phyloP scores from a whole-genome alignment of 352 stramenopile species.

The Elongisporangium anandrum region DNA sequence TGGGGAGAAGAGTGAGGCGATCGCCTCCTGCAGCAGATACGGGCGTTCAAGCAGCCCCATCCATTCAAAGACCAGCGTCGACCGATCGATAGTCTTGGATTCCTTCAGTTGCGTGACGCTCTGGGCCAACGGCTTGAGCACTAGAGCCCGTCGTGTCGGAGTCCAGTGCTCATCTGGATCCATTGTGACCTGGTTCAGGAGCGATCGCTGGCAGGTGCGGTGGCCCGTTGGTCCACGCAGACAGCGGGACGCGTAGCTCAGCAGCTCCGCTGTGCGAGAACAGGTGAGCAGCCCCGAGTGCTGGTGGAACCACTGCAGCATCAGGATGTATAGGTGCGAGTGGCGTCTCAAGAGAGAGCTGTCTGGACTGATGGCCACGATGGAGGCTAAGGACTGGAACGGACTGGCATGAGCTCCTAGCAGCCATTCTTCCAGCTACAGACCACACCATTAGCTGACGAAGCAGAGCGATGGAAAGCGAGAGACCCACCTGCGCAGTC shows the following conservation, averaged over 20 bases:
- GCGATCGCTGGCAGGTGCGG: background rate
- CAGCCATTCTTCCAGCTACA: slow-evolving; percentile 36
- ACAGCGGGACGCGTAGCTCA: slow-evolving; percentile 16
- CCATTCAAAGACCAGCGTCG: slow-evolving; percentile 14
- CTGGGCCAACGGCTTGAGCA: slow-evolving; percentile 4
- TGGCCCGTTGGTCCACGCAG: background rate
- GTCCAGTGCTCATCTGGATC: slow-evolving; percentile 6
- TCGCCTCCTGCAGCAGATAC: slow-evolving; percentile 20
- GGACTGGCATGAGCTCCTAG: slow-evolving; percentile 23
- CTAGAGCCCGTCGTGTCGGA: slow-evolving; percentile 5
- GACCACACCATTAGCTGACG: slow-evolving; percentile 13
- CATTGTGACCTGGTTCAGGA: slow-evolving; percentile 1
- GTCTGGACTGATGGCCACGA: slow-evolving; percentile 6
- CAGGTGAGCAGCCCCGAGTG: slow-evolving; percentile 28
- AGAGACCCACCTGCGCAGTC: background rate
- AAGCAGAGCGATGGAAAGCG: slow-evolving; percentile 24
- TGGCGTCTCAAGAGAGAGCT: slow-evolving; percentile 14
- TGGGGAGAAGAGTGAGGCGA: slow-evolving; percentile 15
- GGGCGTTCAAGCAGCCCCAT: slow-evolving; percentile 21
- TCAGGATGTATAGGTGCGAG: slow-evolving; percentile 34
- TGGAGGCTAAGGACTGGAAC: slow-evolving; percentile 20
- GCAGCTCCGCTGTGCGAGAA: slow-evolving; percentile 30
- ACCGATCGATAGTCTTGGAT: background rate
- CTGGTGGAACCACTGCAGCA: slow-evolving; percentile 28
- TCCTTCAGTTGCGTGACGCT: background rate